A percentile compares a stretch with the other conserved stretches of the same genome.
Evolutionary conservation across 139 green algal genomes (phyloP).

Genomic region (Tetraselmis striata): DNA sequence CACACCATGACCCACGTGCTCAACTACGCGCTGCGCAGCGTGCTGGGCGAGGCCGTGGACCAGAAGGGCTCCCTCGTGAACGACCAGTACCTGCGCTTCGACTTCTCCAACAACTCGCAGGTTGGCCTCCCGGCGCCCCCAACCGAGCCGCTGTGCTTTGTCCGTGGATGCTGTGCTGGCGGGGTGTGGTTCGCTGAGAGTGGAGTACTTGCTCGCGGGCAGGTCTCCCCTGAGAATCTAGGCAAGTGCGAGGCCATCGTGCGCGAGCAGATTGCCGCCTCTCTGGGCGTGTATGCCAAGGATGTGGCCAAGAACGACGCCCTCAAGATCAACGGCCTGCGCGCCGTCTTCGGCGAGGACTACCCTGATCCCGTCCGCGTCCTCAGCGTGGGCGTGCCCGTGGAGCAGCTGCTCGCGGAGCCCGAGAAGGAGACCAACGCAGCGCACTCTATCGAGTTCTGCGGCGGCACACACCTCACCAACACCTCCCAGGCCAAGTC

Average conservation of each 20-base stretch:
- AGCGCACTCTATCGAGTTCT: constrained; percentile 87
- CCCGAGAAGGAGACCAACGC: constrained; percentile 44
- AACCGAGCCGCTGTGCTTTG: constrained; percentile 16
- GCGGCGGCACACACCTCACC: constrained; percentile 90
- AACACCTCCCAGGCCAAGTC: constrained; percentile 73
- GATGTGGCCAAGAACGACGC: constrained; percentile 80
- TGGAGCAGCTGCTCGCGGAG: constrained; percentile 77
- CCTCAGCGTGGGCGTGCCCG: constrained; percentile 75
- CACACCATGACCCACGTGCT: constrained; percentile 98
- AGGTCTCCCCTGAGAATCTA: constrained; percentile 28
- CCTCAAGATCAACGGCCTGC: constrained; percentile 77
- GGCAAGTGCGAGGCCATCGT: constrained; percentile 38
- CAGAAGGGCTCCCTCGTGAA: constrained; percentile 96
- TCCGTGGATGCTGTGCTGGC: not conserved
- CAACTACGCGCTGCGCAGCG: constrained; percentile 80
- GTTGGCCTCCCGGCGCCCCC: not conserved
- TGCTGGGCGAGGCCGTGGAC: constrained; percentile 86
- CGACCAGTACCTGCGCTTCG: constrained; percentile 90
- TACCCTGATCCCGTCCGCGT: constrained; percentile 98
- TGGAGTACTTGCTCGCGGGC: no score
- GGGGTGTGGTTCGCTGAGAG: no score
- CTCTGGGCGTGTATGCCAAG: constrained; percentile 61
- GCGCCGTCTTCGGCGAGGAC: constrained; percentile 93
- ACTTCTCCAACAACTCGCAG: constrained; percentile 84
- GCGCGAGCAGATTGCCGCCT: constrained; percentile 27